Conservation (phyloP, 2,329 filamentous ascomycete genomes). For the Fusarium chuoi region DNA sequence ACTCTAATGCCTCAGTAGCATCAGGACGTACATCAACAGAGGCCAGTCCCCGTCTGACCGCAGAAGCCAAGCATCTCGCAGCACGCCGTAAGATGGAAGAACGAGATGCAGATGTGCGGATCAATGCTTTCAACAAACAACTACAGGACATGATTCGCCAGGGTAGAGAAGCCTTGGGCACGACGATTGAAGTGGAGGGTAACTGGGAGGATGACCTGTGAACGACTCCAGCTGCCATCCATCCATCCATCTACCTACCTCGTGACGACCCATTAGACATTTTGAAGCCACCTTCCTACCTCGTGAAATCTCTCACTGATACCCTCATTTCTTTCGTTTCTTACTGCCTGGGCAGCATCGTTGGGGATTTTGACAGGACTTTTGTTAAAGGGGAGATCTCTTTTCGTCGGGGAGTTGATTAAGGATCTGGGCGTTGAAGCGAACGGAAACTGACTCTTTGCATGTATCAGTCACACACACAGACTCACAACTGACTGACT, state of each 20-base stretch:
- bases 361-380: slow-evolving; percentile 1
- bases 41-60: slow-evolving; percentile 62
- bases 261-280: slow-evolving; percentile 13
- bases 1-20: slow-evolving; percentile 57
- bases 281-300: slow-evolving; percentile 5
- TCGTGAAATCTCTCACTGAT: slow-evolving; percentile 27
- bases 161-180: slow-evolving; percentile 86
- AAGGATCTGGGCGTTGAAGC: slow-evolving; percentile 22
- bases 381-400: slow-evolving; percentile 5
- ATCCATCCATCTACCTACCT: neutral
- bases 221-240: slow-evolving; percentile 13
- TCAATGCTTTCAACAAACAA: slow-evolving; percentile 81
- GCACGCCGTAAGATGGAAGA: slow-evolving; percentile 79
- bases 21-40: slow-evolving; percentile 47
- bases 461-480: slow-evolving; percentile 1
- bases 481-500: slow-evolving; percentile 4
- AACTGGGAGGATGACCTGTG: slow-evolving; percentile 55
- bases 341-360: slow-evolving; percentile 5
- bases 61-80: slow-evolving; percentile 79
- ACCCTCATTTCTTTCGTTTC: slow-evolving; percentile 26
- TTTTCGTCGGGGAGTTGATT: slow-evolving; percentile 23
- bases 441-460: slow-evolving; percentile 4
- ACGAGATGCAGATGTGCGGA: slow-evolving; percentile 79
- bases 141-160: slow-evolving; percentile 89
- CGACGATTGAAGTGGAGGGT: slow-evolving; percentile 70